Evolutionary conservation across 163 green algal species (phyloP).

Genomic region (Scenedesmus sp.): DNA sequence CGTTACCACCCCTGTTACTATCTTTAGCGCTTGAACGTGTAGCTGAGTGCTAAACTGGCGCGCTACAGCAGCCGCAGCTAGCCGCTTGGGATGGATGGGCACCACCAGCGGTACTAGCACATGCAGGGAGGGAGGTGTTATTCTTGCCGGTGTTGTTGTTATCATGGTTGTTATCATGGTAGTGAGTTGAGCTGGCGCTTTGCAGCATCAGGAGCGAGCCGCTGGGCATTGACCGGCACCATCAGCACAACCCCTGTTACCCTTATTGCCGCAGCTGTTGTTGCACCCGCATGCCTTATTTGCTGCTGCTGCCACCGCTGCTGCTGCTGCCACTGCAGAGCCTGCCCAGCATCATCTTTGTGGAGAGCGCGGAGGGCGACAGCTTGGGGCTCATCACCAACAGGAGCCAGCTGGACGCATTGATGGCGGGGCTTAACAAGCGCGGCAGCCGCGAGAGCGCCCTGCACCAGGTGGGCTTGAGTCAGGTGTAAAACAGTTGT

Average conservation of each 20-base stretch:
- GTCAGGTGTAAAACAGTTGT: too few relatives aligned
- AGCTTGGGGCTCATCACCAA: conserved; percentile 58
- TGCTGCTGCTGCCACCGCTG: not conserved
- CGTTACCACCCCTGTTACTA: too few relatives aligned
- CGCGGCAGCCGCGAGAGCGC: conserved; percentile 61
- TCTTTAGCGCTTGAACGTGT: too few relatives aligned
- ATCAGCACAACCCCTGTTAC: not conserved
- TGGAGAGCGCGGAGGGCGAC: conserved; percentile 68
- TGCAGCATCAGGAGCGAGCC: too few relatives aligned
- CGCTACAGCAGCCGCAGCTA: too few relatives aligned
- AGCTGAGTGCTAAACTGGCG: too few relatives aligned
- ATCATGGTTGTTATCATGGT: too few relatives aligned
- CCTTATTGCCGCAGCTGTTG: not conserved
- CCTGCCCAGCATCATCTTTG: conserved; percentile 57
- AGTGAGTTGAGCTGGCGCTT: too few relatives aligned
- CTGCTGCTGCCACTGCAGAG: not conserved
- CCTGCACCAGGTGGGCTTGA: conserved; percentile 55
- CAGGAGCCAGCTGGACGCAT: conserved; percentile 61
- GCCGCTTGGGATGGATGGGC: too few relatives aligned
- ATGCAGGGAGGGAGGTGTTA: conserved; percentile 9
- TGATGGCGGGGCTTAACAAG: conserved; percentile 65
- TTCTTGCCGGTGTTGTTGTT: too few relatives aligned
- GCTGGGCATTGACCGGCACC: too few relatives aligned
- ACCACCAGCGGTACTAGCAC: conserved; percentile 58
- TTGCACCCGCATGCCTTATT: not conserved